Evolutionary conservation across 2,329 filamentous ascomycete species (phyloP).

Genomic region (Cercospora sesami): DNA sequence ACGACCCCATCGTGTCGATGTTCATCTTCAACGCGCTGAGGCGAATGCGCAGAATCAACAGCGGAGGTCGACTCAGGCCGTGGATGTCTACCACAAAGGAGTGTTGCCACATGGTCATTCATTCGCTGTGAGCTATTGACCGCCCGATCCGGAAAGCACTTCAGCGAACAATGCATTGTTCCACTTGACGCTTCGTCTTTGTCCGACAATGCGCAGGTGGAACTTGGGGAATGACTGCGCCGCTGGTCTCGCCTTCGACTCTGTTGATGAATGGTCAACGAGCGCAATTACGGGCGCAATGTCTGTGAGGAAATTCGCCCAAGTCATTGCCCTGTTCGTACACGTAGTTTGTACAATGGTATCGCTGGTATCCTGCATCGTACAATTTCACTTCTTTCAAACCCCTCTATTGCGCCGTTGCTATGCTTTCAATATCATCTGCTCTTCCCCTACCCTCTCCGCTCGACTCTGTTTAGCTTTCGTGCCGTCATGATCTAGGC

Average conservation of each 20-base stretch:
- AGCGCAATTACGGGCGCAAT: neutral
- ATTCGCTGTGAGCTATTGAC: neutral
- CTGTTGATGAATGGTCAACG: neutral
- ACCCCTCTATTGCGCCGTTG: slow-evolving; percentile 20
- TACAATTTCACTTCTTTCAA: neutral
- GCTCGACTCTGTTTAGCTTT: slow-evolving; percentile 60
- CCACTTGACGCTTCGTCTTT: neutral
- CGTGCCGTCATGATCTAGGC: slow-evolving; percentile 58
- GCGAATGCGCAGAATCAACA: neutral
- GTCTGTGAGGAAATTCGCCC: neutral
- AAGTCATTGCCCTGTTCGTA: neutral
- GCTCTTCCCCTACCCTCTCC: slow-evolving; percentile 42
- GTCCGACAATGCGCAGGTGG: neutral
- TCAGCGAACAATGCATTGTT: neutral
- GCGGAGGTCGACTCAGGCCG: neutral
- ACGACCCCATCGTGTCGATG: slow-evolving; percentile 10
- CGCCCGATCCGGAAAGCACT: neutral
- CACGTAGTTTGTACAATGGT: slow-evolving; percentile 10
- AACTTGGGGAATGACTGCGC: neutral
- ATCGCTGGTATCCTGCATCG: slow-evolving; percentile 4
- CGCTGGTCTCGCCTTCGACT: neutral
- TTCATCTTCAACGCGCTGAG: neutral
- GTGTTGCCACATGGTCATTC: neutral
- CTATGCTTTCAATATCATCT: slow-evolving; percentile 19
- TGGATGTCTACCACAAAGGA: neutral